phyloP scores from a whole-genome alignment of 2,329 filamentous ascomycete species.

The Aspergillus aculeatinus region DNA sequence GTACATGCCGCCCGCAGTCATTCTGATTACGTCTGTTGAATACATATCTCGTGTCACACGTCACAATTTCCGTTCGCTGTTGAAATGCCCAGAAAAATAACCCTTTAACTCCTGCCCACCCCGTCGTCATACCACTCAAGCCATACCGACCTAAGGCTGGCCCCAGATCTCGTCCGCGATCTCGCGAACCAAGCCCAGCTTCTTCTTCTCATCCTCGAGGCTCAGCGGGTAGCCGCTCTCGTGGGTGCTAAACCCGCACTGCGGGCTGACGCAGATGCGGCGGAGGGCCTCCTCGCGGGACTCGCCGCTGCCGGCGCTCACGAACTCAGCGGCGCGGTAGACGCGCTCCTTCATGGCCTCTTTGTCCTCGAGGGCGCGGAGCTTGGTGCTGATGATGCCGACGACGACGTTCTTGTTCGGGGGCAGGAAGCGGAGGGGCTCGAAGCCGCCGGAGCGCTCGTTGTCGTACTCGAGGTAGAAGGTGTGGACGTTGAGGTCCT shows the following conservation, averaged over 20 bases:
- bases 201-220: conserved; percentile 1
- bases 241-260: conserved; percentile 5
- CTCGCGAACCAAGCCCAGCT: not conserved
- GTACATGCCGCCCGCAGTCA: not conserved
- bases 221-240: conserved; percentile 2
- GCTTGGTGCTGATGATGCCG: conserved; percentile 3
- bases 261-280: conserved; percentile 1
- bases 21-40: not conserved
- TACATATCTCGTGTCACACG: conserved; percentile 4
- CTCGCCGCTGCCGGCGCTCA: not conserved
- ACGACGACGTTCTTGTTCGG: conserved; percentile 3
- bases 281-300: not conserved
- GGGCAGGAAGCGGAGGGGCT: conserved; percentile 3
- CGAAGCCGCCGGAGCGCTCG: conserved; percentile 1
- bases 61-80: not conserved
- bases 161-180: conserved; percentile 4
- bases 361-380: conserved; percentile 1
- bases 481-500: conserved; percentile 2
- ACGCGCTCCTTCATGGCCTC: conserved; percentile 4
- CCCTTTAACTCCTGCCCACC: not conserved
- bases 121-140: not conserved
- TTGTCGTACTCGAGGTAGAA: conserved; percentile 6
- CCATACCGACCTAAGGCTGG: not conserved
- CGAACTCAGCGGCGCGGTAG: not conserved
- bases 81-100: not conserved